Evolutionary conservation across 495 filamentous ascomycete species (phyloP).

Genomic region (Hypoxylon perforatum): DNA sequence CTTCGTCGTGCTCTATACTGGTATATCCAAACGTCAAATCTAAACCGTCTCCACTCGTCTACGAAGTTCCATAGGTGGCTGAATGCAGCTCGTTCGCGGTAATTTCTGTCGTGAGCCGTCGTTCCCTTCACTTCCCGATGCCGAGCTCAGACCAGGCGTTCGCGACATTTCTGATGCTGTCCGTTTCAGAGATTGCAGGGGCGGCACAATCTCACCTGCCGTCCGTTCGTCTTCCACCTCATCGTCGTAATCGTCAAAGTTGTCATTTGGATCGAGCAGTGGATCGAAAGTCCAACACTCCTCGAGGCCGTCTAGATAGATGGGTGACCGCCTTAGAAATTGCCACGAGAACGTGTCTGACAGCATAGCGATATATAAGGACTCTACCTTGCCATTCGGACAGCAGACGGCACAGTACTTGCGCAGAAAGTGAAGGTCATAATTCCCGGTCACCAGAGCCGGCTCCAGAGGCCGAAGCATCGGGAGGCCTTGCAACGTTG

Average conservation of each 20-base stretch:
- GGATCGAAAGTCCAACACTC: conserved; percentile 61
- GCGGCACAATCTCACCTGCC: conserved; percentile 59
- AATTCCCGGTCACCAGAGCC: conserved; percentile 48
- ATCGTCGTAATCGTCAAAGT: conserved; percentile 49
- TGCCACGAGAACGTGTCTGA: conserved; percentile 60
- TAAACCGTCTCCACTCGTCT: conserved; percentile 47
- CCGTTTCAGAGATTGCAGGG: conserved; percentile 58
- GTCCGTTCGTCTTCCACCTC: conserved; percentile 55
- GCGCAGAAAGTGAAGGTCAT: conserved; percentile 61
- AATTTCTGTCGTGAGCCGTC: conserved; percentile 47
- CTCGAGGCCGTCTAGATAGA: conserved; percentile 62
- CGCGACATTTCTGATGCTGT: conserved; percentile 60
- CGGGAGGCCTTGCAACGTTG: conserved; percentile 62
- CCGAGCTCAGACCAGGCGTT: conserved; percentile 57
- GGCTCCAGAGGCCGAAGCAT: conserved; percentile 64
- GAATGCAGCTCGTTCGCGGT: conserved; percentile 42
- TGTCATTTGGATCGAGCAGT: conserved; percentile 55
- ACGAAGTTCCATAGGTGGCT: conserved; percentile 43
- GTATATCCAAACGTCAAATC: conserved; percentile 41
- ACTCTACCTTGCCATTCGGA: conserved; percentile 62
- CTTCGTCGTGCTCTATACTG: conserved; percentile 31
- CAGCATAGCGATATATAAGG: conserved; percentile 66
- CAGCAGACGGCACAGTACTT: conserved; percentile 62
- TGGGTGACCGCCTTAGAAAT: conserved; percentile 53
- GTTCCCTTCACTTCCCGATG: conserved; percentile 32